These are phyloP conservation scores for Juglanconis oblonga DNA, from an alignment of 2,329 filamentous ascomycete species.

Conservation along the genomic window DNA sequence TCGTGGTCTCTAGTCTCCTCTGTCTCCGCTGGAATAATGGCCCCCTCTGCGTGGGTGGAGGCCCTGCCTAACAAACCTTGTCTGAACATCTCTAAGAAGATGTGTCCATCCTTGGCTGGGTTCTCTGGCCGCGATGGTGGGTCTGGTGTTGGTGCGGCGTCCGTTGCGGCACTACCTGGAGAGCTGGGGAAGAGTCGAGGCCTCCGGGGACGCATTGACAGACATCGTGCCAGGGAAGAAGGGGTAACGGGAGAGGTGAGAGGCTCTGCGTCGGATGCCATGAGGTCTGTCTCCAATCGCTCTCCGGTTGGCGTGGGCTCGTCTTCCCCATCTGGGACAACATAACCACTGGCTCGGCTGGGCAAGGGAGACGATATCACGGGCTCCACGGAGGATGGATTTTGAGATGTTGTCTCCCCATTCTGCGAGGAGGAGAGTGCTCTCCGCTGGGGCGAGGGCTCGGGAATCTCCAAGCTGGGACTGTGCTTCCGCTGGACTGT, in stretches of 20 bases:
- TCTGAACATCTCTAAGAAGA: not conserved
- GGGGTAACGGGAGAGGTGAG: not conserved
- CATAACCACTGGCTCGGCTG: not conserved
- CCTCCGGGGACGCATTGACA: constrained; percentile 7
- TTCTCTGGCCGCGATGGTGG: not conserved
- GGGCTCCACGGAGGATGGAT: not conserved
- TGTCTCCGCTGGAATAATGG: too few species aligned
- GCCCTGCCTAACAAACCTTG: not conserved
- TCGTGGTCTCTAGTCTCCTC: not conserved
- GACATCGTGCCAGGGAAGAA: not conserved
- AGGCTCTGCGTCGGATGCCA: not conserved
- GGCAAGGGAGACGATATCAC: not conserved
- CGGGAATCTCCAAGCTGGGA: not conserved
- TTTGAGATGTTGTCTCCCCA: constrained; percentile 1
- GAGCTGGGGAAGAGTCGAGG: not conserved
- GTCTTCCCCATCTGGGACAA: not conserved
- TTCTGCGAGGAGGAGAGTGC: constrained; percentile 7
- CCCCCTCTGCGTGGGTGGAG: not conserved
- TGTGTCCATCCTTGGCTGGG: not conserved
- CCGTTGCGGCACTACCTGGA: not conserved
- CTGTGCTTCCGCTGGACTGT: constrained; percentile 15
- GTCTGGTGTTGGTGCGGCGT: not conserved
- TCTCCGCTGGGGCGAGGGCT: not conserved
- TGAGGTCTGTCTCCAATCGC: not conserved
- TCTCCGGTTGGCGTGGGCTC: not conserved